A percentile compares a stretch with the other conserved stretches of the same genome.
Conservation (phyloP, 2,329 filamentous ascomycete species). For the Colletotrichum viniferum region DNA sequence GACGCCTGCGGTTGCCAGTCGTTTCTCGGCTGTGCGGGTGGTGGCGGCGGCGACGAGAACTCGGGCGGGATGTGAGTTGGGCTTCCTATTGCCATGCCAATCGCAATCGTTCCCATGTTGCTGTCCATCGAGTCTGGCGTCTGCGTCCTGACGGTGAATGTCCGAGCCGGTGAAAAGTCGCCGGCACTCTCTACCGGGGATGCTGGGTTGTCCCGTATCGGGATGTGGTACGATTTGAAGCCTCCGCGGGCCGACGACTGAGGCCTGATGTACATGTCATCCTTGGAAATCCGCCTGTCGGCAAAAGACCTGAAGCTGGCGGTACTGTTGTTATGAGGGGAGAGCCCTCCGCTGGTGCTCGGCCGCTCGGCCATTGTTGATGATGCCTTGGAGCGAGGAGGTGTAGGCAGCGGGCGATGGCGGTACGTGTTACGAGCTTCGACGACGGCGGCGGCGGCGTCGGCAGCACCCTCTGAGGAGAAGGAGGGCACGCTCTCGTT, state of each 20-base stretch:
- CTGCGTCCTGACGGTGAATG: slow-evolving; percentile 41
- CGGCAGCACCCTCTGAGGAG: slow-evolving; percentile 30
- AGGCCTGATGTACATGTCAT: slow-evolving; percentile 40
- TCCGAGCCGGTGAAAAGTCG: slow-evolving; percentile 32
- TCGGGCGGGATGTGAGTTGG: slow-evolving; percentile 52
- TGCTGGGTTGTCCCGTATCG: slow-evolving; percentile 44
- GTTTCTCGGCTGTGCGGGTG: background rate
- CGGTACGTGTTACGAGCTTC: slow-evolving; percentile 25
- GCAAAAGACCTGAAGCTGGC: slow-evolving; percentile 30
- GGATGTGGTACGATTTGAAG: slow-evolving; percentile 43
- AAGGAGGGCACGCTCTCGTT: slow-evolving; percentile 33
- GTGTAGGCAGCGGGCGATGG: slow-evolving; percentile 24
- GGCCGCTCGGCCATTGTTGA: slow-evolving; percentile 39
- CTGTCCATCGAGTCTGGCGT: slow-evolving; percentile 49
- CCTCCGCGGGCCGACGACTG: slow-evolving; percentile 34
- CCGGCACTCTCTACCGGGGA: slow-evolving; percentile 47
- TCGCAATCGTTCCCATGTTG: slow-evolving; percentile 49
- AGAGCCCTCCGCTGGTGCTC: slow-evolving; percentile 43
- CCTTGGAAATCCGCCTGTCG: slow-evolving; percentile 50
- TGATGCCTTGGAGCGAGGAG: slow-evolving; percentile 21
- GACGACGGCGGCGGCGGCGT: slow-evolving; percentile 31
- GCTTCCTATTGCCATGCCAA: slow-evolving; percentile 78
- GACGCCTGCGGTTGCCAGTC: slow-evolving; percentile 32
- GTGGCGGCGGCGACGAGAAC: slow-evolving; percentile 5
- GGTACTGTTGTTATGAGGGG: slow-evolving; percentile 26